phyloP scores from a whole-genome alignment of 2,329 filamentous ascomycete genomes.

The Sphaerostilbella broomeana region DNA sequence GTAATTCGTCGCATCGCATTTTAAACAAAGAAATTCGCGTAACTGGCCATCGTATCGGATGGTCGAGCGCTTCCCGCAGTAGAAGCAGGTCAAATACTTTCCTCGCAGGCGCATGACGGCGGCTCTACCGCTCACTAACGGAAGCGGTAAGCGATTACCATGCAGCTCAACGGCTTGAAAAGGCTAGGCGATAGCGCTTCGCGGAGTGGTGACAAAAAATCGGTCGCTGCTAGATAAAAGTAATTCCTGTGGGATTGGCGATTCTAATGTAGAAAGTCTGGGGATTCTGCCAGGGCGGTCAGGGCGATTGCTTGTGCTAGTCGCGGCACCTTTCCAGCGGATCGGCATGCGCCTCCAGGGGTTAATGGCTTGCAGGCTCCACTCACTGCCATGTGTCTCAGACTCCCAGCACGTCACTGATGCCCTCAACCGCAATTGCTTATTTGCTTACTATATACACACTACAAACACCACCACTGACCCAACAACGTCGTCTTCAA shows the following conservation, averaged over 20 bases:
- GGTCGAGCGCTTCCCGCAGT: conserved; percentile 66
- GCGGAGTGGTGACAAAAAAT: too few relatives aligned
- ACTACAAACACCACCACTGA: background rate
- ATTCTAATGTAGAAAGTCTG: conserved; percentile 18
- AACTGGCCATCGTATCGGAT: conserved; percentile 51
- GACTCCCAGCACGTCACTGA: conserved; percentile 17
- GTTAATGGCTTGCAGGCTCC: too few relatives aligned
- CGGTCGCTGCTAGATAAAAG: background rate
- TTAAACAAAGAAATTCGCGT: conserved; percentile 63
- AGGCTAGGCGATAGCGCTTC: background rate
- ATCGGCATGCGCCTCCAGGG: conserved; percentile 9
- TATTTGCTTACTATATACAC: background rate
- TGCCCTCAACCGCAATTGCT: background rate
- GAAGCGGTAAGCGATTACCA: background rate
- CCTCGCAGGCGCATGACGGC: conserved; percentile 39
- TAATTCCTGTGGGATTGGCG: conserved; percentile 2
- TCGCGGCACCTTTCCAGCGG: conserved; percentile 5
- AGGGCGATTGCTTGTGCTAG: conserved; percentile 1
- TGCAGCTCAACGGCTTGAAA: background rate
- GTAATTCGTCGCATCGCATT: conserved; percentile 83
- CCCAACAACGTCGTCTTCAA: too few relatives aligned
- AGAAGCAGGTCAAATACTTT: conserved; percentile 65
- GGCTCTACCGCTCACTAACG: background rate
- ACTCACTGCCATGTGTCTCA: conserved; percentile 4
- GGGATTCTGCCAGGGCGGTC: conserved; percentile 33